Evolutionary conservation across 306 rosid genomes (phyloP).

Genomic region (Purshia tridentata): DNA sequence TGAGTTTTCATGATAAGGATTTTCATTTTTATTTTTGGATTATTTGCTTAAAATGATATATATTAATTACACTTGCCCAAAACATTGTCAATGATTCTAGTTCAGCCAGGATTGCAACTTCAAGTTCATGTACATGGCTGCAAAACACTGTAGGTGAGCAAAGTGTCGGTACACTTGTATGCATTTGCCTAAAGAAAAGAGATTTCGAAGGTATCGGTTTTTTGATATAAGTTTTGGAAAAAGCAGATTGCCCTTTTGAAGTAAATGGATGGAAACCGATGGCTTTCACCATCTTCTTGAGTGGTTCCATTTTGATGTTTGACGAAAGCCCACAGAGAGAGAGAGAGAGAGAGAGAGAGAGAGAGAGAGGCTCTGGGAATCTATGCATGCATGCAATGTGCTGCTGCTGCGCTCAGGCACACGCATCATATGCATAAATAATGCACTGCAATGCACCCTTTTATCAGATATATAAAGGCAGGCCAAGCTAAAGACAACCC

Average conservation of each 20-base stretch:
- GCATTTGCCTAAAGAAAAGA: neutral
- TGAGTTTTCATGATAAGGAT: conserved; percentile 8
- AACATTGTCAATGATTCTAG: neutral
- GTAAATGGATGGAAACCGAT: conserved; percentile 33
- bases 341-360: conserved; percentile 10
- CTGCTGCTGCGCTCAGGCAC: neutral
- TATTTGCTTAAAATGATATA: neutral
- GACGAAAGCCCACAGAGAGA: neutral
- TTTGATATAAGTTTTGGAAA: conserved; percentile 26
- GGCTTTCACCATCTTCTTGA: conserved; percentile 36
- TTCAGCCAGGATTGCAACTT: too few relatives aligned
- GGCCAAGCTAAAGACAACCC: conserved; percentile 35
- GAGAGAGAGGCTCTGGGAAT: conserved; percentile 20
- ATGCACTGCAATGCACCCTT: neutral
- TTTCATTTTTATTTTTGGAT: neutral
- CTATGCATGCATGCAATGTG: conserved; percentile 19
- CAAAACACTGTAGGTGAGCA: neutral
- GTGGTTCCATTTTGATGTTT: conserved; percentile 39
- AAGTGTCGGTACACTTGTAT: too few relatives aligned
- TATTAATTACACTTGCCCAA: neutral
- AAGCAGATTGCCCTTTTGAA: conserved; percentile 46
- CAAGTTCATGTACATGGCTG: neutral
- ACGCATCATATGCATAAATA: neutral
- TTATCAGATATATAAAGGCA: conserved; percentile 34
- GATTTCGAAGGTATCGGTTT: conserved; percentile 21